Percentiles rank a stretch among this genome's conserved stretches.
These are phyloP conservation scores for Neopestalotiopsis sp. DNA, from an alignment of 2,329 filamentous ascomycete genomes.

Conservation along the genomic window DNA sequence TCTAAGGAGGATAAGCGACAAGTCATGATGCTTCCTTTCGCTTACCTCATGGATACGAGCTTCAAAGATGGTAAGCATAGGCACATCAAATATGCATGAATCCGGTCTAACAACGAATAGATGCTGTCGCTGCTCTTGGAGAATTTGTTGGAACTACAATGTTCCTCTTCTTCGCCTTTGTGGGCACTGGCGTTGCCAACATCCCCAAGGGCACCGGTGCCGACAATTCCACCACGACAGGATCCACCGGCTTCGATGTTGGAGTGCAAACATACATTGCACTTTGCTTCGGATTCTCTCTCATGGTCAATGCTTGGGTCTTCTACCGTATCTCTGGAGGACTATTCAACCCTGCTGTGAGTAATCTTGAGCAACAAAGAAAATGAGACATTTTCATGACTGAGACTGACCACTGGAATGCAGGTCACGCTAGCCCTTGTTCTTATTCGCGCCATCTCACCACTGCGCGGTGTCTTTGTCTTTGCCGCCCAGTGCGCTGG, in stretches of 20 bases:
- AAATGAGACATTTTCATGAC: background rate
- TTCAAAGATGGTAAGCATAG: conserved; percentile 4
- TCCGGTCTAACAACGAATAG: background rate
- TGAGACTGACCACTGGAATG: background rate
- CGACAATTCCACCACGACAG: conserved; percentile 22
- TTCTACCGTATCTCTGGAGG: conserved; percentile 43
- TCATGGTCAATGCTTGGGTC: conserved; percentile 45
- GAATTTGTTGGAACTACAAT: conserved; percentile 11
- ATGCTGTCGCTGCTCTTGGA: conserved; percentile 6
- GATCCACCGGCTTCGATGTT: conserved; percentile 22
- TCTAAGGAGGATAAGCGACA: conserved; percentile 5
- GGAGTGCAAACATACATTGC: conserved; percentile 37
- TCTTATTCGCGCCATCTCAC: conserved; percentile 20
- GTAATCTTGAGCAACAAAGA: background rate
- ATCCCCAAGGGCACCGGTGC: conserved; percentile 25
- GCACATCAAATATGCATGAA: no score
- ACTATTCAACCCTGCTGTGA: conserved; percentile 28
- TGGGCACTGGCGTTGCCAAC: conserved; percentile 45
- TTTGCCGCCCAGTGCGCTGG: conserved; percentile 25
- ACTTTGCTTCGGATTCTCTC: conserved; percentile 38
- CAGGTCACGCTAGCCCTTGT: conserved; percentile 25
- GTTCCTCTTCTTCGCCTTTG: conserved; percentile 47
- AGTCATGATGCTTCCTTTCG: background rate
- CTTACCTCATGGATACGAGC: conserved; percentile 8
- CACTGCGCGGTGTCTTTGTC: conserved; percentile 21